Base-by-base conservation (phyloP, 148 eudicot species). In the Persicaria maculosa region DNA sequence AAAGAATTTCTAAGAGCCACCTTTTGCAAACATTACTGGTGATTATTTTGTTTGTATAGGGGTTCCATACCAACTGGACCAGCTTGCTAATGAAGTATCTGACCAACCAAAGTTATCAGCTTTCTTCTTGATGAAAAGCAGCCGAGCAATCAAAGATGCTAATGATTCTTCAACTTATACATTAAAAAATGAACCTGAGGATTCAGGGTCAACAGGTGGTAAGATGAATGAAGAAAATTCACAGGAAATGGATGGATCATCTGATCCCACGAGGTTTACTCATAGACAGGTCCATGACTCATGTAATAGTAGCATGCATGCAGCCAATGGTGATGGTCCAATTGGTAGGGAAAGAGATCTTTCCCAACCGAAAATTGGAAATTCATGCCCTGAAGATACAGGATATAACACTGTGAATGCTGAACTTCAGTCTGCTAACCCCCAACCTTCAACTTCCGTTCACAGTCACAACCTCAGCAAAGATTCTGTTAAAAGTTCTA, bases 31-130 rank as follows among this genome's bases (percentile, higher is more conserved):
- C 46, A 43, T 43, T 36, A 40, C 6, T 65, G 70, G 70, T 40
- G 19, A 40, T 65, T 43, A 73, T 50, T 62, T 80, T 11, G 53
- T 9, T 62, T 76, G 68, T 78, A 4, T 73, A 94, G 98, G 98
- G 97, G 55, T 83, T 61, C 91, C 97, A 44, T 94, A 94, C 78
- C 92, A 88, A 74, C 96, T 94, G 58, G 93, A 90, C 74, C 98
- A 94, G 82, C 81, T 94, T 79, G 84, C 77, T 57, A 75, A 77
- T 77, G 87, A 83, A 77, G 78, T 83, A 68, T 61, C 75, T 59
- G 88, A 79, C 76, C 98, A 94, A 86, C 88, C 97, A 48, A 94
- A 88, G 82, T 73, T 94, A 81, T 86, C 93, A 59, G 81, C 85
- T 48, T 94, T 94, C 81, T 85, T 94, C 79, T 54, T 86, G 81